Evolutionary conservation across 257 asterid species (phyloP).

Genomic region (Voacanga thouarsii): DNA sequence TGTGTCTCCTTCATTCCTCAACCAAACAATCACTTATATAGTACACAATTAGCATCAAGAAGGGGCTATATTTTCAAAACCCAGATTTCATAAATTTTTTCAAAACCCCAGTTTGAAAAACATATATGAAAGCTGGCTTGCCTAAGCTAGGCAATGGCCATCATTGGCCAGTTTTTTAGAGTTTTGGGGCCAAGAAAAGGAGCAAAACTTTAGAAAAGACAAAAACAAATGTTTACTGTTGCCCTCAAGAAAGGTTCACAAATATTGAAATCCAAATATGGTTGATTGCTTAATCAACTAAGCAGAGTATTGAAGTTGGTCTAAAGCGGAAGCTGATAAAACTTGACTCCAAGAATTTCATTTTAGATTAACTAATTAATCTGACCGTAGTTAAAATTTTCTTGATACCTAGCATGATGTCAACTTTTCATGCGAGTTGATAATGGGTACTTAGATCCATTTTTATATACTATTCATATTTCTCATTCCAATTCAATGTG

Average conservation of each 20-base stretch:
- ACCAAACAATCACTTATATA: neutral
- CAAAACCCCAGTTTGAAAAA: neutral
- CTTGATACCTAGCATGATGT: neutral
- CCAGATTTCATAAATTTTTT: too few relatives aligned
- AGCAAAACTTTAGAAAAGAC: neutral
- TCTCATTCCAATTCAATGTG: too few relatives aligned
- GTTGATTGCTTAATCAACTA: too few relatives aligned
- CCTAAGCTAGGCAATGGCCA: too few relatives aligned
- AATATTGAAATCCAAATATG: neutral
- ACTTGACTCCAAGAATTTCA: constrained; percentile 8
- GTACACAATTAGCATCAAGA: neutral
- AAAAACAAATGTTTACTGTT: neutral
- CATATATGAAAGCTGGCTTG: neutral
- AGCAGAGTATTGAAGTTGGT: too few relatives aligned
- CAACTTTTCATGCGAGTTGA: too few relatives aligned
- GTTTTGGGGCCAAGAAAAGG: constrained; percentile 8
- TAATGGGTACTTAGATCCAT: too few relatives aligned
- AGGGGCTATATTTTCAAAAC: neutral
- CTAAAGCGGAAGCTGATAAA: neutral
- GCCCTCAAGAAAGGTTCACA: constrained; percentile 6
- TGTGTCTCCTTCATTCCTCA: neutral
- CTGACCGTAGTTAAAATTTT: constrained; percentile 7
- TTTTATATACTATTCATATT: too few relatives aligned
- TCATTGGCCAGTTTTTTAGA: constrained; percentile 6
- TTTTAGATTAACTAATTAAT: neutral